Conservation (phyloP, 805 yeast species). For the Naumovozyma baii region DNA sequence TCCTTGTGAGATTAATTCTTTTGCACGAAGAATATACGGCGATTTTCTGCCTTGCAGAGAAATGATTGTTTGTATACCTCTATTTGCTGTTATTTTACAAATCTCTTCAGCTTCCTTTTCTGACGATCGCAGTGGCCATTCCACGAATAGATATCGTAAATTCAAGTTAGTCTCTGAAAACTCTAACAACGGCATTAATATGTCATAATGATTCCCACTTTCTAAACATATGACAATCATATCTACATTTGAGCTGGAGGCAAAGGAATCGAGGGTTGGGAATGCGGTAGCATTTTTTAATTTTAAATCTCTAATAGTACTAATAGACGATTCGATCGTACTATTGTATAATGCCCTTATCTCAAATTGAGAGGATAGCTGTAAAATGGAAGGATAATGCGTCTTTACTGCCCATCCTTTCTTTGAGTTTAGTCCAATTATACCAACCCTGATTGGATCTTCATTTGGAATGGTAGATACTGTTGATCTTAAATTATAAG, state of each 20-base stretch:
- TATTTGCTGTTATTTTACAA: constrained; percentile 6
- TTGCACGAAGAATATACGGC: constrained; percentile 16
- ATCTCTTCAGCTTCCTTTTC: constrained; percentile 10
- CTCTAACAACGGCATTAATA: constrained; percentile 7
- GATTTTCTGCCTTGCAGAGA: constrained; percentile 18
- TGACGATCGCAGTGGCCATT: constrained; percentile 15
- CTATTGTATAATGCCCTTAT: constrained; percentile 12
- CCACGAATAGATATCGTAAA: constrained; percentile 11
- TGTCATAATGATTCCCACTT: constrained; percentile 7
- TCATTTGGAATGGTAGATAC: constrained; percentile 1
- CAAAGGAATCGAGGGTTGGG: constrained; percentile 10
- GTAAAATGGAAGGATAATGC: constrained; percentile 13
- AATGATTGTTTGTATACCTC: constrained; percentile 12
- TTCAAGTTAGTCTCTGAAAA: constrained; percentile 2
- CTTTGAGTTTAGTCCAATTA: constrained; percentile 10
- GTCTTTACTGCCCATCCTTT: constrained; percentile 16
- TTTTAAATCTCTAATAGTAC: constrained; percentile 9
- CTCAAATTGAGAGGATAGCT: constrained; percentile 12
- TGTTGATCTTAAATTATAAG: constrained; percentile 5
- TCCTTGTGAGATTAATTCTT: constrained; percentile 14
- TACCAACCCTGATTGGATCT: constrained; percentile 9
- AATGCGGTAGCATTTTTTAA: constrained; percentile 10
- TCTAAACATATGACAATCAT: constrained; percentile 12
- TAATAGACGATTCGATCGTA: constrained; percentile 7
- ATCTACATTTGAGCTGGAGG: constrained; percentile 8